Evolutionary conservation across 2,329 filamentous ascomycete species (phyloP).

Genomic region (Arthroderma sp.): DNA sequence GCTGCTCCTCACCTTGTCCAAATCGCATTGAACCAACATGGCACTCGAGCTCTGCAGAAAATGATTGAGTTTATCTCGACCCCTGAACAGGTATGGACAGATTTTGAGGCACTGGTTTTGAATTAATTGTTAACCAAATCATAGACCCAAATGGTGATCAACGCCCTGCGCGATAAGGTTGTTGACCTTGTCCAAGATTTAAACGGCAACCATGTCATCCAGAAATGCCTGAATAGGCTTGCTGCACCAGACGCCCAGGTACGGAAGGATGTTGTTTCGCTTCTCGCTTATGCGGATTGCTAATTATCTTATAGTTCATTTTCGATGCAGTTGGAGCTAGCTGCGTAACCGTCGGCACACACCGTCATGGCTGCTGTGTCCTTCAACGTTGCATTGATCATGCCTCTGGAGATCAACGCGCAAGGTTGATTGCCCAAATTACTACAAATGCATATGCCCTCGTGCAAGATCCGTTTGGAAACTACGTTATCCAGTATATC

Average conservation of each 20-base stretch:
- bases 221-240: constrained; percentile 96
- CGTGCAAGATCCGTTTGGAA: constrained; percentile 94
- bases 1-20: constrained; percentile 76
- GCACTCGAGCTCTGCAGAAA: constrained; percentile 91
- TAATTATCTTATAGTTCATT: constrained; percentile 52
- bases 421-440: constrained; percentile 73
- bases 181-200: constrained; percentile 93
- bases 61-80: constrained; percentile 98
- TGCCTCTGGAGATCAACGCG: constrained; percentile 78
- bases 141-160: constrained; percentile 66
- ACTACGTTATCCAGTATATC: constrained; percentile 98
- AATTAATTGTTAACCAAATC: constrained; percentile 9
- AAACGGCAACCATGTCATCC: constrained; percentile 97
- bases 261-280: constrained; percentile 1
- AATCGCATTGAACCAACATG: constrained; percentile 94
- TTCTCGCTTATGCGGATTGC: neutral
- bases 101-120: neutral
- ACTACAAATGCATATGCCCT: constrained; percentile 76
- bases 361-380: constrained; percentile 95
- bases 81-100: constrained; percentile 48
- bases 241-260: constrained; percentile 62
- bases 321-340: constrained; percentile 82
- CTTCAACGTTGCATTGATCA: constrained; percentile 97
- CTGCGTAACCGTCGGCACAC: constrained; percentile 84
- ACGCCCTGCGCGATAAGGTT: constrained; percentile 68